Evolutionary conservation across 2,329 filamentous ascomycete genomes (phyloP).

Genomic region (Atkinsonella hypoxylon): DNA sequence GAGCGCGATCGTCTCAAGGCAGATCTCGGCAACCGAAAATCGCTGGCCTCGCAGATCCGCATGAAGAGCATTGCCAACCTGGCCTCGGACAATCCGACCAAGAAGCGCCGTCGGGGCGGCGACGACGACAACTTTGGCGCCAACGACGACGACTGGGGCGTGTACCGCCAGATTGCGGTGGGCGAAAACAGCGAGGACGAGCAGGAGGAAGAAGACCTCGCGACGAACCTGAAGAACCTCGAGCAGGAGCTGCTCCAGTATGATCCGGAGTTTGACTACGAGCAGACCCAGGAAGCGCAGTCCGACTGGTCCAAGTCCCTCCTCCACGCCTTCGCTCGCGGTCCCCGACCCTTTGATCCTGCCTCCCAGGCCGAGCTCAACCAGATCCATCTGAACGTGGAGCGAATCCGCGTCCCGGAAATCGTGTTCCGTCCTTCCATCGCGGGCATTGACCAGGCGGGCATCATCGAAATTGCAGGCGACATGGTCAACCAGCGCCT

Average conservation of each 20-base stretch:
- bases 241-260: slow-evolving; percentile 78
- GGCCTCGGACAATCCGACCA: slow-evolving; percentile 73
- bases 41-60: slow-evolving; percentile 85
- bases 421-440: slow-evolving; percentile 88
- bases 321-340: slow-evolving; percentile 80
- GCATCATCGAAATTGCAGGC: slow-evolving; percentile 81
- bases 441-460: slow-evolving; percentile 85
- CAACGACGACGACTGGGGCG: slow-evolving; percentile 95
- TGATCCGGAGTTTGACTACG: slow-evolving; percentile 81
- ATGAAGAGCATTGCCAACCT: slow-evolving; percentile 98
- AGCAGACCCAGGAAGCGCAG: slow-evolving; percentile 84
- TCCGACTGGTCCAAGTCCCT: slow-evolving; percentile 90
- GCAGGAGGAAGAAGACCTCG: slow-evolving; percentile 83
- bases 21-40: slow-evolving; percentile 92
- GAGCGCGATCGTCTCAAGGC: slow-evolving; percentile 87
- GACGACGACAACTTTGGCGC: slow-evolving; percentile 96
- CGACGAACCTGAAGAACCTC: slow-evolving; percentile 57
- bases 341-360: slow-evolving; percentile 73
- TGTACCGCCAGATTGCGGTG: slow-evolving; percentile 85
- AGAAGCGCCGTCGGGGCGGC: slow-evolving; percentile 73
- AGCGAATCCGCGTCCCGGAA: slow-evolving; percentile 88
- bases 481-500: slow-evolving; percentile 83
- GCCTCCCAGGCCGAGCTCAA: slow-evolving; percentile 68
- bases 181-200: slow-evolving; percentile 76
- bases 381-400: slow-evolving; percentile 91